These are phyloP conservation scores for Pseudohyphozyma bogoriensis DNA, from an alignment of 768 basidiomycete genomes.

Conservation along the genomic window DNA sequence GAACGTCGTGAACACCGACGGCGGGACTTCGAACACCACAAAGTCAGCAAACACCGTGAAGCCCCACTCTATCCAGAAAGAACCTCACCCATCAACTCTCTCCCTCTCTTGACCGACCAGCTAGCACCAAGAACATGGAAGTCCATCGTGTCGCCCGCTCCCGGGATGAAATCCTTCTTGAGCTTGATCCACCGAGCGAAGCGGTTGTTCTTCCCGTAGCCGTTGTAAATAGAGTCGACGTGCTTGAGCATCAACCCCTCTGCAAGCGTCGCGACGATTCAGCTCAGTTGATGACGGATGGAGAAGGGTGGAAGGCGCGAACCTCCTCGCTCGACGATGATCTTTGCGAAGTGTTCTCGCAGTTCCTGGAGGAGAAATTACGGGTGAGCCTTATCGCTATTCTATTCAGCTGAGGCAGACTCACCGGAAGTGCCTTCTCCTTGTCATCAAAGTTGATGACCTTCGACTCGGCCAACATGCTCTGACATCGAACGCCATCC, in stretches of 20 bases:
- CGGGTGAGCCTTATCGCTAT: not conserved
- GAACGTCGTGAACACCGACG: slow-evolving; percentile 65
- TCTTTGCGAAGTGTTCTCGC: slow-evolving; percentile 44
- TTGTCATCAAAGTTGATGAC: slow-evolving; percentile 43
- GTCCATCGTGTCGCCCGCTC: slow-evolving; percentile 70
- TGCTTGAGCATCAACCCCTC: slow-evolving; percentile 24
- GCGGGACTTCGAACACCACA: slow-evolving; percentile 51
- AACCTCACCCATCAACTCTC: slow-evolving; percentile 59
- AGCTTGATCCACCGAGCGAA: slow-evolving; percentile 18
- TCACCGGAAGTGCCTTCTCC: slow-evolving; percentile 5
- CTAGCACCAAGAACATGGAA: slow-evolving; percentile 63
- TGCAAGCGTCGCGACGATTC: slow-evolving; percentile 14
- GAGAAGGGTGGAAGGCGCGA: slow-evolving; percentile 2
- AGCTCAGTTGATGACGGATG: slow-evolving; percentile 12
- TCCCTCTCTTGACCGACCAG: slow-evolving; percentile 54
- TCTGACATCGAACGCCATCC: too few relatives aligned
- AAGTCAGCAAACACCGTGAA: not conserved
- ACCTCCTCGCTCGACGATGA: slow-evolving; percentile 46
- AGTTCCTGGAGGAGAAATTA: not conserved
- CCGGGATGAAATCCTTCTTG: slow-evolving; percentile 65
- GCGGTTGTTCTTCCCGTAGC: slow-evolving; percentile 37
- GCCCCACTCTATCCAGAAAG: not conserved
- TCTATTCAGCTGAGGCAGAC: not conserved
- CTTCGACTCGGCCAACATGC: slow-evolving; percentile 51
- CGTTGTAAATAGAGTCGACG: slow-evolving; percentile 55